Evolutionary conservation across 768 basidiomycete species (phyloP), one percentile per base, ranked within the genome.

Genomic region (Suillus brevipes): DNA sequence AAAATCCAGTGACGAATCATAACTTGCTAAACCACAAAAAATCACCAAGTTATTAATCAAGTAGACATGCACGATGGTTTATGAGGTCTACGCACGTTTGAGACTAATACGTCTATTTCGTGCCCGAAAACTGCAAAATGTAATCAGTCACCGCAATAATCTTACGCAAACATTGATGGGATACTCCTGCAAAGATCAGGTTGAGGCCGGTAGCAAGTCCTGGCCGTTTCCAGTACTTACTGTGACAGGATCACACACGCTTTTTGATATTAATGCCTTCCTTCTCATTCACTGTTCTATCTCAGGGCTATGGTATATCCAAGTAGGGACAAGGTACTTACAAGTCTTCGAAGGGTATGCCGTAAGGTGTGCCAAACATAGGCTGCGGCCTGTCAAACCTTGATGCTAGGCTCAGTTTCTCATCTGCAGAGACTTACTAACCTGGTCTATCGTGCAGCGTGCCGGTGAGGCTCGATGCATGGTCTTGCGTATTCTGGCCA

Each of bases 221-320:
- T 53, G 28, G 28, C 52, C 9, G 31, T 53, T 53, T 53, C 28
- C 52, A 8, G 52, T 53, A 53, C 18, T 53, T 10, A 31, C 28
- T 31, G 52, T 31, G 52, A 53, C 16, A 1, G 18, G 56, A 57
- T 36, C 16, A 23, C 56, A 57, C 36, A 40, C 57, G 31, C 20
- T 55, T 43, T 40, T 43, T 40, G 58, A 59, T 59, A 59, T 59
- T 28, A 31, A 59, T 2, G 20, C 28, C 4, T 58, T 58, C 57
- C 38, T 7, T 58, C 57, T 40, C 58, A 42, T 20, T 40, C 38
- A 59, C 40, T 42, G 10, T 58, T 58, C 57, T 58, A 38, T 38
- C 37, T 36, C 53, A 36, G 53, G 36, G 53, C 6, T 9, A 55
- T 55, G 53, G 28, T 55, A 55, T 55, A 34, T 34, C 53, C 18